Evolutionary conservation across 2,329 filamentous ascomycete genomes (phyloP), one percentile per base, ranked within the genome.

Genomic region (Clarireedia homoeocarpa): DNA sequence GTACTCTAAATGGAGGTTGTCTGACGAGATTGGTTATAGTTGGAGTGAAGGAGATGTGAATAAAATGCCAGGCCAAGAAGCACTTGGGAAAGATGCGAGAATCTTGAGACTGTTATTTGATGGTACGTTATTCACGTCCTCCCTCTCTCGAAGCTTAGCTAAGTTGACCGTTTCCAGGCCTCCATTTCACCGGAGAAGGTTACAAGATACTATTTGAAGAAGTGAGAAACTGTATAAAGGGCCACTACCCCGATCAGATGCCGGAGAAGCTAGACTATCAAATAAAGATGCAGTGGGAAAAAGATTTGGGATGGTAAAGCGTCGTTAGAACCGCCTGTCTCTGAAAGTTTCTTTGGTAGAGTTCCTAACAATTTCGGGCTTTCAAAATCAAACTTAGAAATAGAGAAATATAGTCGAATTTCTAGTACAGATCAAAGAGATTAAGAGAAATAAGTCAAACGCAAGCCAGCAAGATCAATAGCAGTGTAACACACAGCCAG

Each of bases 161-260:
- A 4, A 17, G 2, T 45, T 14, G 17, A 23, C 10, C 5, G 9
- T 3, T 46, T 12, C 12, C 6, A 54, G 52, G 52, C 6, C 36
- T 54, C 12, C 52, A 54, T n/a, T 54, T 54, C 14, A 50, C 45
- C 6, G 52, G 52, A 6, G 52, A 54, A 9, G 52, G 36, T 5
- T 54, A 54, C 17, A 42, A 54, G 26, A 54, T 54, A 10, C 45
- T 54, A 7, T 54, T 42, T 7, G 17, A 50, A 42, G 52, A 49
- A 34, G 34, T 54, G n/a, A 50, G 3, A 17, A 49, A 50, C 9
- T 36, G 38, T 42, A 54, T 54, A 12, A 17, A 24, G 4, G 45
- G 42, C 2, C 24, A 20, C n/a, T 49, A 30, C 20, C 52, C 52
- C 23, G 45, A 50, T 49, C 36, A 54, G 14, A 26, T 46, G 24